Percentiles rank a stretch among this genome's conserved stretches.
phyloP scores from a whole-genome alignment of 495 filamentous ascomycete species.

The Halenospora varia region DNA sequence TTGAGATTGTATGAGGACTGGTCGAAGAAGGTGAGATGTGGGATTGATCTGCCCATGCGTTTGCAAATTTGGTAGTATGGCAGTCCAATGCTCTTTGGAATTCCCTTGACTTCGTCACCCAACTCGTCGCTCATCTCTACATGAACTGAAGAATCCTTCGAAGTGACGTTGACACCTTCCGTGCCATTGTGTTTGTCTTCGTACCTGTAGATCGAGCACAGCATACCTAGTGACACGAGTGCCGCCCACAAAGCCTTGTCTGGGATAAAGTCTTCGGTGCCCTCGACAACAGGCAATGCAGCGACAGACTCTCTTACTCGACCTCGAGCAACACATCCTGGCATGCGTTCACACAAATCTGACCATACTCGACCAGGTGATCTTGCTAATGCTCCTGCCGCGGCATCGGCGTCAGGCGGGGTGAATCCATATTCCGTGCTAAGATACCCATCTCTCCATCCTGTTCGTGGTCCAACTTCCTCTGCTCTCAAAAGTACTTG shows the following conservation, averaged over 20 bases:
- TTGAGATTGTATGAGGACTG: conserved; percentile 33
- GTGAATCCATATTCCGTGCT: conserved; percentile 46
- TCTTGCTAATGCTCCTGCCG: conserved; percentile 40
- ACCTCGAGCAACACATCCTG: conserved; percentile 44
- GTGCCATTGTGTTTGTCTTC: conserved; percentile 47
- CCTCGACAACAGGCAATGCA: conserved; percentile 42
- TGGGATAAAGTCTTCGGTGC: conserved; percentile 42
- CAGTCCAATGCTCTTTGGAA: conserved; percentile 31
- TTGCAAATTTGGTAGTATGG: conserved; percentile 29
- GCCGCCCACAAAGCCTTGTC: conserved; percentile 50
- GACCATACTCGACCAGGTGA: conserved; percentile 49
- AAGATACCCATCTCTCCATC: conserved; percentile 51
- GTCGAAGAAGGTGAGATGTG: conserved; percentile 34
- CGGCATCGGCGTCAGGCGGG: conserved; percentile 43
- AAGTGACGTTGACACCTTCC: conserved; percentile 39
- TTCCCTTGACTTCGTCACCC: conserved; percentile 41
- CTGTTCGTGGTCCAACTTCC: conserved; percentile 44
- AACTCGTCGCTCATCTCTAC: conserved; percentile 45
- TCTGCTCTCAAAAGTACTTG: conserved; percentile 49
- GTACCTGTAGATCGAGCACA: conserved; percentile 47
- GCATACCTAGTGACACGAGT: conserved; percentile 44
- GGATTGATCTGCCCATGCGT: conserved; percentile 30
- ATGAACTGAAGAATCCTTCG: conserved; percentile 28
- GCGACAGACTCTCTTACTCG: conserved; percentile 43
- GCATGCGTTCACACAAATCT: conserved; percentile 49